These are phyloP conservation scores for Vitis hybrid DNA, from an alignment of 177 flowering plant species.

Conservation along the genomic window DNA sequence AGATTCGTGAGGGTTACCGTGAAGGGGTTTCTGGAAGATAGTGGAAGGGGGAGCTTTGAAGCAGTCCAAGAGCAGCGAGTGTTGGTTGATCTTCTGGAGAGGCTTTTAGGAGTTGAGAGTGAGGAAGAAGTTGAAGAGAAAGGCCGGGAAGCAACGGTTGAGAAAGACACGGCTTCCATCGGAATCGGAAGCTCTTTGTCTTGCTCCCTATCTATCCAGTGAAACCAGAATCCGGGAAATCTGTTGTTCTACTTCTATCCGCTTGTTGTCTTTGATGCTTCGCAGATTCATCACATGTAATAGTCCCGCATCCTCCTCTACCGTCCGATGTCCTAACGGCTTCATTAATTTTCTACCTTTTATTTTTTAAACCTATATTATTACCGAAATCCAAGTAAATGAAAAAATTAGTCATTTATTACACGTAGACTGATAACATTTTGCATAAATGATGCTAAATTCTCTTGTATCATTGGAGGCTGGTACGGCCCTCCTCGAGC, in stretches of 20 bases:
- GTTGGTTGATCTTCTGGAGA: slow-evolving; percentile 24
- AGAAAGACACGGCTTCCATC: slow-evolving; percentile 51
- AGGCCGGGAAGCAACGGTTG: slow-evolving; percentile 56
- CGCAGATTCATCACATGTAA: neutral
- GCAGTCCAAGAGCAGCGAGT: slow-evolving; percentile 41
- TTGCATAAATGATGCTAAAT: no score
- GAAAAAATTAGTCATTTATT: no score
- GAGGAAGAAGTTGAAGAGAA: slow-evolving; percentile 30
- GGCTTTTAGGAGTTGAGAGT: slow-evolving; percentile 11
- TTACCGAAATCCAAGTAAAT: no score
- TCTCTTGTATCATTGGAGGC: no score
- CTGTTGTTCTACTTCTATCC: slow-evolving; percentile 14
- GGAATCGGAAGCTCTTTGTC: neutral
- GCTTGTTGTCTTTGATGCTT: slow-evolving; percentile 1
- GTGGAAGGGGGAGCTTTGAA: slow-evolving; percentile 27
- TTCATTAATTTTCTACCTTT: no score
- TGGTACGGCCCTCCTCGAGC: no score
- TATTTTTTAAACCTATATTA: no score
- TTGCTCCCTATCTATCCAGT: neutral
- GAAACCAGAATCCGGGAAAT: slow-evolving; percentile 1
- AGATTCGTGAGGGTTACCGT: slow-evolving; percentile 29
- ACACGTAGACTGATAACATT: no score
- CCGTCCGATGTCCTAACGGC: neutral
- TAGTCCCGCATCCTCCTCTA: neutral
- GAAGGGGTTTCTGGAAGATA: slow-evolving; percentile 39